Evolutionary conservation across 352 stramenopile genomes (phyloP), one percentile per base, ranked within the genome.

Genomic region (Pythium periplocum): DNA sequence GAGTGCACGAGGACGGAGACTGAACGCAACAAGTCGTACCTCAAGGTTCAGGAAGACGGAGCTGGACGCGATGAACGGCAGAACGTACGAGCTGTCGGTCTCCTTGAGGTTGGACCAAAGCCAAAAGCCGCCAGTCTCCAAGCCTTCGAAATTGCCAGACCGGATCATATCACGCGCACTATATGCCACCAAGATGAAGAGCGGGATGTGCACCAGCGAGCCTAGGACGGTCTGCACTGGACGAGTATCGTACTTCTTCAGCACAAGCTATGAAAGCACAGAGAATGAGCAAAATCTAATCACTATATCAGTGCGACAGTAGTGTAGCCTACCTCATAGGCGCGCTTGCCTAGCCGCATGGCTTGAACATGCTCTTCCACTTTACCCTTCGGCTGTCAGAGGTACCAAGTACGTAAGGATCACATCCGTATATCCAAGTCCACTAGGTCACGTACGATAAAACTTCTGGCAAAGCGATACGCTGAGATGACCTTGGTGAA

Each of bases 151-250:
- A 39, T 78, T 83, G 4, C 81, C 81, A 10, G 72, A 88, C 26
- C 81, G 81, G 48, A 91, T 74, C 74, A 91, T 83, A 37, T 88
- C 75, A 36, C 81, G 81, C 12, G 78, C 78, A 52, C 76, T 87
- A 62, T 89, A 91, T 11, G 76, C 76, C 59, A 89, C 75, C 17
- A 91, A 39, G 47, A 85, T 62, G 61, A 91, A 91, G 10, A 86
- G 46, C 36, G 81, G 81, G 40, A 91, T 78, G 63, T 91, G 73
- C 9, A 86, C 71, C 33, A 91, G 46, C 30, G 76, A 74, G 8
- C 76, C 75, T 30, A 88, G 53, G 7, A 89, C 53, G 32, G 78
- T 87, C 50, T 88, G 74, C 12, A 91, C 62, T 7, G 78, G 76
- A 3, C 70, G 72, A 57, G 77, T 88, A 47, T 88, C 72, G 71